These are phyloP conservation scores for Austroboletus novae-zelandiae DNA, from an alignment of 1,284 basidiomycete species.

Conservation along the genomic window DNA sequence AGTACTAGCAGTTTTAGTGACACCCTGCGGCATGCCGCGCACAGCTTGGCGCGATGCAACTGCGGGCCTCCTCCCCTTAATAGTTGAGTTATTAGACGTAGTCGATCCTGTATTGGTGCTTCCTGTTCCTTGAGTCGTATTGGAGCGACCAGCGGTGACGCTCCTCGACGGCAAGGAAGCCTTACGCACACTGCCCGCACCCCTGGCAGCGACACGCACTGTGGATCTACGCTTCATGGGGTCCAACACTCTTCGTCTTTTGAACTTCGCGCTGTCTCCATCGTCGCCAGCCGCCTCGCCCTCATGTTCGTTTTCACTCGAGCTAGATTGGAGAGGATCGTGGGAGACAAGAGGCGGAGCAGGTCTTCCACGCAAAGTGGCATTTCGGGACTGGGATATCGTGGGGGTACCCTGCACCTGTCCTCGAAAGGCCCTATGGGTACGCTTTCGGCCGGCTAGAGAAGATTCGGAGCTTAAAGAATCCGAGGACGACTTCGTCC, in stretches of 20 bases:
- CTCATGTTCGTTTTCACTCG: constrained; percentile 26
- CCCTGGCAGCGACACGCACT: constrained; percentile 26
- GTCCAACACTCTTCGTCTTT: constrained; percentile 30
- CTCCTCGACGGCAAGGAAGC: constrained; percentile 11
- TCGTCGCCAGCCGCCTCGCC: constrained; percentile 5
- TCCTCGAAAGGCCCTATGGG: constrained; percentile 14
- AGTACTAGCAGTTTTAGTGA: constrained; percentile 21
- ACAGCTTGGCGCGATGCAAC: constrained; percentile 9
- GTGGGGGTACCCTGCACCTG: background rate
- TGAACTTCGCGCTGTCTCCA: constrained; percentile 10
- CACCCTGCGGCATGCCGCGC: constrained; percentile 11
- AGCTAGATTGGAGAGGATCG: constrained; percentile 18
- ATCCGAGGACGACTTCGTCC: constrained; percentile 44
- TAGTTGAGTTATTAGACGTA: constrained; percentile 7
- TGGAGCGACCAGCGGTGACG: constrained; percentile 2
- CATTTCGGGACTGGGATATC: constrained; percentile 15
- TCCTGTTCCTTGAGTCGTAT: constrained; percentile 7
- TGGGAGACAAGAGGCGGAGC: background rate
- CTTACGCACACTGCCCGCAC: constrained; percentile 14
- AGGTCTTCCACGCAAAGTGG: constrained; percentile 29
- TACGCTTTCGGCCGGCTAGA: constrained; percentile 36
- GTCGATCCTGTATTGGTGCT: constrained; percentile 13
- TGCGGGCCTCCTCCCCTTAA: constrained; percentile 15
- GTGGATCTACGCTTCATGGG: constrained; percentile 28
- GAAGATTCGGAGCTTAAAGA: constrained; percentile 40